phyloP scores from a whole-genome alignment of 2,329 filamentous ascomycete genomes.

The Diaporthe caulivora region DNA sequence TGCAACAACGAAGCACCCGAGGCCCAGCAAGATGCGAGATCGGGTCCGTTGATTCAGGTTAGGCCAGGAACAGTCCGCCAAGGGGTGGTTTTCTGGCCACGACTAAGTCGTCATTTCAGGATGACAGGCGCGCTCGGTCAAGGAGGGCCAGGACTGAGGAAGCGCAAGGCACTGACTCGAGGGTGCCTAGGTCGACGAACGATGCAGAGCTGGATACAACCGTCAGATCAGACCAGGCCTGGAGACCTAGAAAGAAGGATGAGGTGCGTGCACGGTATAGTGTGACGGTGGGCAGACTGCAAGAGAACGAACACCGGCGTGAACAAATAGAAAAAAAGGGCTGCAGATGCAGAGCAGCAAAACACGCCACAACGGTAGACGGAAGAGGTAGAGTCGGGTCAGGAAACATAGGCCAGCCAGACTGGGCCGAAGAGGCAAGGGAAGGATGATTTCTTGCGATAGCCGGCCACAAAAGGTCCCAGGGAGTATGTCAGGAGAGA shows the following conservation, averaged over 20 bases:
- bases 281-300: constrained; percentile 9
- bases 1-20: constrained; percentile 15
- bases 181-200: constrained; percentile 10
- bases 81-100: constrained; percentile 7
- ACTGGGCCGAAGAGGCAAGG: constrained; percentile 18
- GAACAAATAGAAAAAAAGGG: not conserved
- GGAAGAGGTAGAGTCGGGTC: not conserved
- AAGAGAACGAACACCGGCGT: not conserved
- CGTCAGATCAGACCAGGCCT: not conserved
- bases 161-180: constrained; percentile 35
- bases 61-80: constrained; percentile 33
- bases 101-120: constrained; percentile 34
- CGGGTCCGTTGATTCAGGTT: constrained; percentile 29
- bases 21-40: constrained; percentile 32
- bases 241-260: not conserved
- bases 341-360: constrained; percentile 1
- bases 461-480: constrained; percentile 8
- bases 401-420: constrained; percentile 31
- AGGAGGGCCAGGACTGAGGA: constrained; percentile 1
- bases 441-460: constrained; percentile 21
- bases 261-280: constrained; percentile 14
- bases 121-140: constrained; percentile 31
- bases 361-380: not conserved
- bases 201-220: not conserved
- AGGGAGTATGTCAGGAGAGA: constrained; percentile 23